Evolutionary conservation across 2,329 filamentous ascomycete species (phyloP), one percentile per base, ranked within the genome.

Genomic region (Ceratocystis eucalypticola): DNA sequence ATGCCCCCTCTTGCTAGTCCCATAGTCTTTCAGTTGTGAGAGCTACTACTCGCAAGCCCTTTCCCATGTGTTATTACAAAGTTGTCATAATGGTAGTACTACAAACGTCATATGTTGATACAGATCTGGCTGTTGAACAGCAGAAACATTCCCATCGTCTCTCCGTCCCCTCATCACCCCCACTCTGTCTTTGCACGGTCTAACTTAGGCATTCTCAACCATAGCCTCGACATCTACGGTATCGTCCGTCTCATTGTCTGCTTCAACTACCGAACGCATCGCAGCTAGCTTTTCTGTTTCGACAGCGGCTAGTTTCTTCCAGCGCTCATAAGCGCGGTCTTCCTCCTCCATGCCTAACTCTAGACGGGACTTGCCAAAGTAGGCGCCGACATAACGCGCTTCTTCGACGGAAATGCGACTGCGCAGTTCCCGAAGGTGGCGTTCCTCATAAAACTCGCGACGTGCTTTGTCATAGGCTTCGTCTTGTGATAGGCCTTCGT

Each of bases 401-500:
- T 99, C 94, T 77, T 99, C 94, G 62, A 85, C 81, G 6, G 93
- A 89, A 68, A 99, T 82, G 71, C 92, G 86, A 71, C 84, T 82
- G 77, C 93, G 86, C 61, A 96, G 83, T 70, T 96, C 91, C 71
- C 95, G 86, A 68, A 85, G 80, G 71, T 96, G 88, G 68, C 94
- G 88, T 69, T 93, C 77, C 59, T 82, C 79, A 78, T 99, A 99
- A 77, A 97, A 96, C 75, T 99, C 93, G 70, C 87, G 87, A 68
- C 94, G 88, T 6, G 89, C 91, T 66, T 80, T 78, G 76, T 97
- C 93, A 78, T 99, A 99, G 41, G 94, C 91, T 70, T 83, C 75
- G 50, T 81, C 79, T 73, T 83, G 83, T 62, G 80, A 81, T 74
- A 89, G 81, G 64, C 79, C 78, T 7, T 80, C 72, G 69, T 84